Percentiles rank a stretch among this genome's conserved stretches.
These are phyloP conservation scores for Fomitopsis schrenkii DNA, from an alignment of 1,284 basidiomycete species.

Conservation along the genomic window DNA sequence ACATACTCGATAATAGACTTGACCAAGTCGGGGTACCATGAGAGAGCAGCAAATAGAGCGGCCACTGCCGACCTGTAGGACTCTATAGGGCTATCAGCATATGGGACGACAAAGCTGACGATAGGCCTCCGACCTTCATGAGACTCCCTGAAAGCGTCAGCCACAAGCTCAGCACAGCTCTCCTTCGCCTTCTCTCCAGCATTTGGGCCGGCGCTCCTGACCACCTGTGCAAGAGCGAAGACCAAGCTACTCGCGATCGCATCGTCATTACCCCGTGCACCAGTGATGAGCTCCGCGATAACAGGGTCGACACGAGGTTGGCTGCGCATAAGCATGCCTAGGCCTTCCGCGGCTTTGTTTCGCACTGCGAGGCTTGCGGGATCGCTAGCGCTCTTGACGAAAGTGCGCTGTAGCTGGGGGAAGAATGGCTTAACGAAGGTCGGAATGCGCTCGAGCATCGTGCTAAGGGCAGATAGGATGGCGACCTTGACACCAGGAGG, in stretches of 20 bases:
- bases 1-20: constrained; percentile 67
- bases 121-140: constrained; percentile 56
- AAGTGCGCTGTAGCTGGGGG: constrained; percentile 95
- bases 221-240: constrained; percentile 75
- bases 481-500: constrained; percentile 90
- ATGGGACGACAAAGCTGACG: not conserved
- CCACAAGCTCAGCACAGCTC: constrained; percentile 69
- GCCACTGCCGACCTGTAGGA: constrained; percentile 71
- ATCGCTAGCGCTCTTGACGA: constrained; percentile 92
- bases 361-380: constrained; percentile 78
- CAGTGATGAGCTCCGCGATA: constrained; percentile 81
- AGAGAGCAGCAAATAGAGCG: constrained; percentile 63
- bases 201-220: constrained; percentile 69
- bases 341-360: constrained; percentile 75
- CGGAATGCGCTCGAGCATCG: constrained; percentile 83
- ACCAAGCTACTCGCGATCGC: constrained; percentile 74
- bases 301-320: constrained; percentile 86
- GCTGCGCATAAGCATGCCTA: constrained; percentile 91
- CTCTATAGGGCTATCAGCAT: constrained; percentile 39
- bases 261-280: constrained; percentile 67
- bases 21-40: constrained; percentile 62
- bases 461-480: constrained; percentile 78
- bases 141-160: constrained; percentile 73
- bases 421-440: constrained; percentile 96
- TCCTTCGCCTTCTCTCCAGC: constrained; percentile 76